Base-by-base conservation (phyloP, 202 grass and related monocot genomes). In the Panicum hallii region DNA sequence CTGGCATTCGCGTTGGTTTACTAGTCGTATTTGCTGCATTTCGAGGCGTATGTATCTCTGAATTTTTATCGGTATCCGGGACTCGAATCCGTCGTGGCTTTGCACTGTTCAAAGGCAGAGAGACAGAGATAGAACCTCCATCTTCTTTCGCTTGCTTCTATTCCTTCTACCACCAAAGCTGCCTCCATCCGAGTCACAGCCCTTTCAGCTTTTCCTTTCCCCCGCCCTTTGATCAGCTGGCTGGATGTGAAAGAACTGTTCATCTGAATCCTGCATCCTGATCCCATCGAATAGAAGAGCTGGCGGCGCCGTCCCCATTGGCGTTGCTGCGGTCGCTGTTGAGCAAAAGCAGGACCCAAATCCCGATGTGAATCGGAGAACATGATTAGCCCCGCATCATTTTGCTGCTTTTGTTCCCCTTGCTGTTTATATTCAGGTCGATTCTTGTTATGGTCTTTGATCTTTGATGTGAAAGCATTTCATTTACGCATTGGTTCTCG, bases 121-220 rank as follows among this genome's bases (percentile, higher is more conserved):
- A 52, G 7, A 36, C 13, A 4, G 15, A 76, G 62, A 75, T 30
- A 23, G 7, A 70, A 19, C 26, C 26, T 73, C 9, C 13, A 17
- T 13, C 11, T 49, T 4, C n/a, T 53, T 14, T 36, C 1, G 75
- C 82, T 64, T 77, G 87, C 82, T 89, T 89, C 77, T 85, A 82
- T 89, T 82, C 87, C 72, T 77, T 89, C 87, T 71, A 77, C 4
- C 74, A 66, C 6, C 63, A 66, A 76, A 68, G 26, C 60, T 65
- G 57, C 22, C 71, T 54, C 55, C 73, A 17, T 72, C 43, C 60
- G 11, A 63, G 60, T 63, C 28, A 49, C 20, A 12, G 34, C 12
- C n/a, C 40, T 65, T 17, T 65, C 10, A 6, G 2, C 43, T 23
- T 57, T 70, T 72, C 54, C 53, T 1, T 30, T 74, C 52, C 15